phyloP scores from a whole-genome alignment of 23 red algal species.

The Gracilaria vermiculophylla region DNA sequence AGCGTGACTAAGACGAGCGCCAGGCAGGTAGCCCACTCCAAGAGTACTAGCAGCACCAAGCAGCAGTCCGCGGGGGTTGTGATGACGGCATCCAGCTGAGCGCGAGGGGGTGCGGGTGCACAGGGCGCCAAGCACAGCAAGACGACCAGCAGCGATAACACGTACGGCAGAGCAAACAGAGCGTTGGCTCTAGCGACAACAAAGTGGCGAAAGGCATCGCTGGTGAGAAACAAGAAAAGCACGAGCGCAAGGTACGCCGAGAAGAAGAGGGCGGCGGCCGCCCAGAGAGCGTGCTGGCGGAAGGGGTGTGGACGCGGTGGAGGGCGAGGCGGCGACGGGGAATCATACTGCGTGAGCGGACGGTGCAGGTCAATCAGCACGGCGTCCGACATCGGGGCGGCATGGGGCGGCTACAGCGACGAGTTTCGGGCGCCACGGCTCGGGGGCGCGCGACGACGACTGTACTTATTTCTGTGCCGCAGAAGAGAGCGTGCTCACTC shows the following conservation, averaged over 20 bases:
- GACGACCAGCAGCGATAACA: slow-evolving; percentile 41
- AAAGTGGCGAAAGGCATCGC: slow-evolving; percentile 37
- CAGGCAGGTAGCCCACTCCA: slow-evolving; percentile 57
- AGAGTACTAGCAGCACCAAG: slow-evolving; percentile 25
- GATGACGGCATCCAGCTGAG: slow-evolving; percentile 46
- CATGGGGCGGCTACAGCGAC: not conserved
- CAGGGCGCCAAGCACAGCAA: slow-evolving; percentile 39
- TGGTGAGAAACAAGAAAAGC: slow-evolving; percentile 47
- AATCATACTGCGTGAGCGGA: slow-evolving; percentile 11
- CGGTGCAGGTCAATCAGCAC: slow-evolving; percentile 28
- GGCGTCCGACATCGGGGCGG: slow-evolving; percentile 27
- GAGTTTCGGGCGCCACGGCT: too few species aligned
- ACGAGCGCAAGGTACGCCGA: slow-evolving; percentile 39
- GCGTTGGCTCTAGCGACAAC: slow-evolving; percentile 38
- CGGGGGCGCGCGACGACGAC: too few species aligned
- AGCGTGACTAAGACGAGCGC: slow-evolving; percentile 44
- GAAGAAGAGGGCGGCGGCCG: slow-evolving; percentile 37
- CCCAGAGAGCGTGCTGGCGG: slow-evolving; percentile 40
- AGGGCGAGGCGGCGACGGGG: slow-evolving; percentile 8
- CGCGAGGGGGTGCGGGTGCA: slow-evolving; percentile 12
- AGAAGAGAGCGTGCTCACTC: too few species aligned
- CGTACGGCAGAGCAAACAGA: slow-evolving; percentile 43
- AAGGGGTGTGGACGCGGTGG: slow-evolving; percentile 33
- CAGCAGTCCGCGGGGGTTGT: slow-evolving; percentile 39
- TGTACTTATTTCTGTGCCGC: too few species aligned